phyloP scores from a whole-genome alignment of 2,329 filamentous ascomycete species.

The Akanthomyces muscarius region DNA sequence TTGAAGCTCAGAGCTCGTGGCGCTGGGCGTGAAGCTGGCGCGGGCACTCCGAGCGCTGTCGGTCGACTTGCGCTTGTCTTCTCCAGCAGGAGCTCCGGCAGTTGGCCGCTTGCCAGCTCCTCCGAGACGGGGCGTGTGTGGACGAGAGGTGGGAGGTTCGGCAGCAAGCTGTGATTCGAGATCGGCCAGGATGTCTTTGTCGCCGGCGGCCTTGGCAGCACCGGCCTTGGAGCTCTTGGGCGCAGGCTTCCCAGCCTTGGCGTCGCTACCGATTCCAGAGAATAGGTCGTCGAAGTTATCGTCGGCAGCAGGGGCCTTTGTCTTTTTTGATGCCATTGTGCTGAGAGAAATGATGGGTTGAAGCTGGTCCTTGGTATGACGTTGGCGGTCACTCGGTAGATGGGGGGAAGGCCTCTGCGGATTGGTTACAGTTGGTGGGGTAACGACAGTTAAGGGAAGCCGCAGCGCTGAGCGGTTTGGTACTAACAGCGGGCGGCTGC shows the following conservation, averaged over 20 bases:
- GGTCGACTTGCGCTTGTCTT: slow-evolving; percentile 74
- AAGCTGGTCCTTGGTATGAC: slow-evolving; percentile 7
- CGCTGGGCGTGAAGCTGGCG: slow-evolving; percentile 66
- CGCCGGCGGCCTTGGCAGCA: slow-evolving; percentile 44
- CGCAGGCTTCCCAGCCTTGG: slow-evolving; percentile 45
- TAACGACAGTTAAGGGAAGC: slow-evolving; percentile 6
- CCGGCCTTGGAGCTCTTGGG: slow-evolving; percentile 44
- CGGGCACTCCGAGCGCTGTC: slow-evolving; percentile 72
- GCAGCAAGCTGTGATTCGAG: slow-evolving; percentile 69
- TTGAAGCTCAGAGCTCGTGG: slow-evolving; percentile 58
- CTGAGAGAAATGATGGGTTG: slow-evolving; percentile 1
- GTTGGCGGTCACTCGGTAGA: slow-evolving; percentile 4
- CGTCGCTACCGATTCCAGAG: slow-evolving; percentile 55
- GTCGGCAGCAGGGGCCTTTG: slow-evolving; percentile 50
- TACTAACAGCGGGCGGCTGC: not conserved
- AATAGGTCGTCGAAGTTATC: slow-evolving; percentile 65
- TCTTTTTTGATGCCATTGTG: slow-evolving; percentile 57
- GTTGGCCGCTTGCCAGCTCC: slow-evolving; percentile 42
- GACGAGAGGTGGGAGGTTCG: slow-evolving; percentile 68
- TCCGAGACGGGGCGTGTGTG: slow-evolving; percentile 74
- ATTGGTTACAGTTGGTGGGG: slow-evolving; percentile 19
- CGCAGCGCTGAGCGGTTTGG: not conserved
- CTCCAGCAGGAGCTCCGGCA: slow-evolving; percentile 52
- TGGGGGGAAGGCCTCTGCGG: slow-evolving; percentile 3
- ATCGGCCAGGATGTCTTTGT: slow-evolving; percentile 80